Conservation (phyloP, 192 early-diverging fungal species). For the Backusella sp. region DNA sequence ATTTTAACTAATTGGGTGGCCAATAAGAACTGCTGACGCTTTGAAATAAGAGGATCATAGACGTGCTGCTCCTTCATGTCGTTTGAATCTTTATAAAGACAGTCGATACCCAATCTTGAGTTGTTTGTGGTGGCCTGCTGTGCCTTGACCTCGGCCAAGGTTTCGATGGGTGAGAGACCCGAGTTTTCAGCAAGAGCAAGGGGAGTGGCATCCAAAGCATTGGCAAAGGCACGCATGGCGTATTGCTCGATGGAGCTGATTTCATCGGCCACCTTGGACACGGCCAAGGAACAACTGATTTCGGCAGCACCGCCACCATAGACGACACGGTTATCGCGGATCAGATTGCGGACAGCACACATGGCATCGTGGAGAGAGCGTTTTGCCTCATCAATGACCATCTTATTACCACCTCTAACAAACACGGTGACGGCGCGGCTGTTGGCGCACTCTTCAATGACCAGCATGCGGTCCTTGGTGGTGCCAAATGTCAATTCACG, state of each 20-base stretch:
- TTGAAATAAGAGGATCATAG: conserved; percentile 96
- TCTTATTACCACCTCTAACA: conserved; percentile 98
- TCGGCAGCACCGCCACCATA: conserved; percentile 99
- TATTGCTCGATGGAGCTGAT: conserved; percentile 81
- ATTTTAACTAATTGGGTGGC: conserved; percentile 62
- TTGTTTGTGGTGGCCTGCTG: conserved; percentile 88
- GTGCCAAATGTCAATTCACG: conserved; percentile 96
- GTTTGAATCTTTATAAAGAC: conserved; percentile 88
- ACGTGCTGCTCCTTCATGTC: conserved; percentile 98
- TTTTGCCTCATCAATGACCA: conserved; percentile 99
- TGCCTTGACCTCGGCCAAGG: conserved; percentile 93
- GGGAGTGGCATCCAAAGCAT: conserved; percentile 88
- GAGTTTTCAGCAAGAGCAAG: conserved; percentile 91
- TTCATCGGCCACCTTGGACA: conserved; percentile 87
- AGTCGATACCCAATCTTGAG: conserved; percentile 92
- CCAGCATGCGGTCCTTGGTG: conserved; percentile 98
- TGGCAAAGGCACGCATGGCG: conserved; percentile 98
- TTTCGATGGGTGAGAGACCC: conserved; percentile 94
- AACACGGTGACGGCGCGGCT: conserved; percentile 46
- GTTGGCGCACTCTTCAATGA: conserved; percentile 99
- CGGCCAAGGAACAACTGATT: conserved; percentile 94
- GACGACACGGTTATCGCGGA: conserved; percentile 96
- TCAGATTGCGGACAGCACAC: conserved; percentile 97
- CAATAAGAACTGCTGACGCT: conserved; percentile 81
- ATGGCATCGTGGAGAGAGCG: conserved; percentile 97